Evolutionary conservation across 2,329 filamentous ascomycete genomes (phyloP).

Genomic region (Cladosporium halotolerans): DNA sequence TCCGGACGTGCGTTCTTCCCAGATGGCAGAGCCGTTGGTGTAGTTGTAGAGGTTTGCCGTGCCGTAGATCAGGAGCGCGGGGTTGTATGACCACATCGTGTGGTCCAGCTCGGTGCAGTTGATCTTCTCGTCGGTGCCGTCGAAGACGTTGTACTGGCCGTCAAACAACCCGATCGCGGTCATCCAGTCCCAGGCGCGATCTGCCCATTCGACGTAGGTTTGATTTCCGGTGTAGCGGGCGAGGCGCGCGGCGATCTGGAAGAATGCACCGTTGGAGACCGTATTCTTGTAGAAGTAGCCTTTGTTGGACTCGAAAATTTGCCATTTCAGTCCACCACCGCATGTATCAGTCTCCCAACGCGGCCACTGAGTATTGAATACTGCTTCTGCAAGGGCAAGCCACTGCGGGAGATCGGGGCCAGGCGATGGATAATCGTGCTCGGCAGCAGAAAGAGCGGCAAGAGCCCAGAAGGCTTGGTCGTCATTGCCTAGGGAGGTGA

Average conservation of each 20-base stretch:
- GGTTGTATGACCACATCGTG: constrained; percentile 54
- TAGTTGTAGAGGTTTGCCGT: constrained; percentile 53
- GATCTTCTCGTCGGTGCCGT: constrained; percentile 46
- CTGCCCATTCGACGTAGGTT: constrained; percentile 73
- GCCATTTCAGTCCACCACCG: constrained; percentile 74
- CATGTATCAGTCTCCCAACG: constrained; percentile 65
- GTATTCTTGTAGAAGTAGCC: constrained; percentile 57
- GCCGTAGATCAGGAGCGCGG: constrained; percentile 49
- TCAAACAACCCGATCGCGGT: constrained; percentile 45
- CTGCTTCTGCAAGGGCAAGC: constrained; percentile 70
- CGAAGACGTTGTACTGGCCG: constrained; percentile 47
- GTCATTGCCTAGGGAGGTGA: constrained; percentile 40
- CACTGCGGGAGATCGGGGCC: constrained; percentile 50
- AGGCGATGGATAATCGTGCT: constrained; percentile 68
- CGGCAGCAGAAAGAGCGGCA: constrained; percentile 70
- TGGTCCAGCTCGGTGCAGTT: constrained; percentile 49
- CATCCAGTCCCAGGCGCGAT: constrained; percentile 57
- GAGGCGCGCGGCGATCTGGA: constrained; percentile 59
- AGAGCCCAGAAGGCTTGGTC: constrained; percentile 78
- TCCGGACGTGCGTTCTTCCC: constrained; percentile 53
- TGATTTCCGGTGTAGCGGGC: constrained; percentile 71
- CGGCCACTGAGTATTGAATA: constrained; percentile 69
- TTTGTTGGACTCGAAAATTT: constrained; percentile 70
- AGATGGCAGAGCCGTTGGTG: constrained; percentile 42
- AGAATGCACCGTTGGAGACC: constrained; percentile 53